phyloP scores from a whole-genome alignment of 306 rosid genomes.

The Cajanus cajan region DNA sequence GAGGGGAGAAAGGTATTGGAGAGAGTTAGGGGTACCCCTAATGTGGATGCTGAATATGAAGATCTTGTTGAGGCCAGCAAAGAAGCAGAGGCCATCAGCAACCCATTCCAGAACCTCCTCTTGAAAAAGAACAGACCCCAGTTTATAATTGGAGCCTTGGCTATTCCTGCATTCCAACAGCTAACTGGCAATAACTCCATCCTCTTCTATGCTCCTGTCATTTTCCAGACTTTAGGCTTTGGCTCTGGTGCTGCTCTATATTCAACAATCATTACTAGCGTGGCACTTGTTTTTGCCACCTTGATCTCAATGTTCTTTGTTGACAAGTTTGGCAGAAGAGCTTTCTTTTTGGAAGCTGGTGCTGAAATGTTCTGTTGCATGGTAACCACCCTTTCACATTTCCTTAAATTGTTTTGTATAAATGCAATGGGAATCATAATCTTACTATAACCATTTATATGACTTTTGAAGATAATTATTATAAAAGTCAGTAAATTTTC shows the following conservation, averaged over 20 bases:
- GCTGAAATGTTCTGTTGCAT: constrained; percentile 65
- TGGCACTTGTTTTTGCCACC: constrained; percentile 69
- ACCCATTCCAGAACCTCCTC: constrained; percentile 65
- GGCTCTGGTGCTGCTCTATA: constrained; percentile 68
- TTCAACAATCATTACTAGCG: constrained; percentile 64
- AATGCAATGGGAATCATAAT: no score
- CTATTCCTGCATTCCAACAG: constrained; percentile 84
- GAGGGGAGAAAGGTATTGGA: constrained; percentile 71
- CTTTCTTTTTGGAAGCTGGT: constrained; percentile 84
- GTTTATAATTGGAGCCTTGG: constrained; percentile 71
- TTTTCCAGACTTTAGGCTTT: constrained; percentile 80
- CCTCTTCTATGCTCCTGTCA: constrained; percentile 85
- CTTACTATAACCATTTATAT: no score
- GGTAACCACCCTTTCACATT: constrained; percentile 43
- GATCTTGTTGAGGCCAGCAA: constrained; percentile 70
- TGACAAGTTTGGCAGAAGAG: constrained; percentile 81
- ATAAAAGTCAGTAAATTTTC: no score
- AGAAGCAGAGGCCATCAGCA: constrained; percentile 51
- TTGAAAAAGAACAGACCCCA: constrained; percentile 69
- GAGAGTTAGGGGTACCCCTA: constrained; percentile 68
- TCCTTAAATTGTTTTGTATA: no score
- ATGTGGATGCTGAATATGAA: constrained; percentile 76
- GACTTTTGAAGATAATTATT: neutral
- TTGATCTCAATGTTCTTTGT: constrained; percentile 69
- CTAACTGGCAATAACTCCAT: constrained; percentile 87